Evolutionary conservation across 148 eudicot species (phyloP), one percentile per base, ranked within the genome.

Genomic region (Vaccinium vitisidaea): DNA sequence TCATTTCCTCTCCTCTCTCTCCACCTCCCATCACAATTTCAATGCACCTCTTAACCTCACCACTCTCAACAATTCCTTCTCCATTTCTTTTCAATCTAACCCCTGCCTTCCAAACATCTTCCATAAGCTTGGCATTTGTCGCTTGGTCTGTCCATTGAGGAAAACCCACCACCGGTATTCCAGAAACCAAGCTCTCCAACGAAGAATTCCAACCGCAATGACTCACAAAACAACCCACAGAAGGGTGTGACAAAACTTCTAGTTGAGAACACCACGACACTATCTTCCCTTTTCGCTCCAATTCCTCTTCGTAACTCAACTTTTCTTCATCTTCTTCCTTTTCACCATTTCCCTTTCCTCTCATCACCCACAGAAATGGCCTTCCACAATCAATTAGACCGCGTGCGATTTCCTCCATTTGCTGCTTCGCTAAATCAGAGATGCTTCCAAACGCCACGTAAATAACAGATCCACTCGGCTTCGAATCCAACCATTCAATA

Each of bases 401-500:
- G 14, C 85, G 75, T 8, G 84, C 59, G 19, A 92, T 83, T 43
- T 92, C 92, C 16, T 79, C 86, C 48, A 81, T 81, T 81, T 89
- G 89, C 16, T 80, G 83, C 58, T 80, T 49, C 21, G 43, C 52
- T 16, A 90, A 36, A 54, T n/a, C 70, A 21, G 75, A 77, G 39
- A 86, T 23, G 67, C 88, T 92, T 8, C 94, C 94, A 81, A 90
- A 90, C n/a, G 94, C 87, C 43, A 88, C 87, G 27, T 92, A 92
- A 2, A 92, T 59, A 6, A 92, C 91, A 1, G 92, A 91, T 15
- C 18, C 18, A 7, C 69, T 27, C 2, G 46, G 85, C 71, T 90
- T 88, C 6, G 87, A 81, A 36, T 50, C 88, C 86, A 92, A 83
- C 93, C 93, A 92, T 5, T 77, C 30, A 1, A 89, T 15, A 39